A percentile compares a stretch with the other conserved stretches of the same genome.
Evolutionary conservation across 441 rosid genomes (phyloP).

Genomic region (Pelargonium citronellum): DNA sequence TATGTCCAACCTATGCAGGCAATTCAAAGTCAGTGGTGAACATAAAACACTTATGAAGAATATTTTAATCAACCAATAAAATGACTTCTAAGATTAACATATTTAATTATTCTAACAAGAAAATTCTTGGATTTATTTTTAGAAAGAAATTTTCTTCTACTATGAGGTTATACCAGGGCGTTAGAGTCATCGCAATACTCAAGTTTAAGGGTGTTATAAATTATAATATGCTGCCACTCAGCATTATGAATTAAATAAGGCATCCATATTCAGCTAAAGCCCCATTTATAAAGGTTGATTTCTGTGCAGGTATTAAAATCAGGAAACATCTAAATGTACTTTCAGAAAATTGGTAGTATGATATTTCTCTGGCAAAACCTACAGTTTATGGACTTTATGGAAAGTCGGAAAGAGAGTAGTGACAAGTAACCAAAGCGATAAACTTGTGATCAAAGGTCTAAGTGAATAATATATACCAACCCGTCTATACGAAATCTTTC

Average conservation of each 20-base stretch:
- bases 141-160: not conserved
- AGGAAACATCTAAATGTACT: not conserved
- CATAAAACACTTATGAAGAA: not conserved
- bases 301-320: not conserved
- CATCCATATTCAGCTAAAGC: not conserved
- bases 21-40: slow-evolving; percentile 15
- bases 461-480: slow-evolving; percentile 34
- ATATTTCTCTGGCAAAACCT: not conserved
- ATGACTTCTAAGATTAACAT: not conserved
- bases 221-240: not conserved
- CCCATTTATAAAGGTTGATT: not conserved
- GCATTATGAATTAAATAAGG: not conserved
- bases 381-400: not conserved
- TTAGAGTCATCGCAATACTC: no score
- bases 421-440: not conserved
- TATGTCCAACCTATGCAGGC: slow-evolving; percentile 58
- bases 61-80: not conserved
- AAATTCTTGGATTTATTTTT: not conserved
- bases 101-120: not conserved
- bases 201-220: no score
- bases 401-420: not conserved
- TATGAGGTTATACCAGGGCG: not conserved
- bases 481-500: slow-evolving; percentile 78
- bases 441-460: not conserved
- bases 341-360: not conserved